Evolutionary conservation across 129 eudicot genomes (phyloP), one percentile per base, ranked within the genome.

Genomic region (Tanacetum coccineum): DNA sequence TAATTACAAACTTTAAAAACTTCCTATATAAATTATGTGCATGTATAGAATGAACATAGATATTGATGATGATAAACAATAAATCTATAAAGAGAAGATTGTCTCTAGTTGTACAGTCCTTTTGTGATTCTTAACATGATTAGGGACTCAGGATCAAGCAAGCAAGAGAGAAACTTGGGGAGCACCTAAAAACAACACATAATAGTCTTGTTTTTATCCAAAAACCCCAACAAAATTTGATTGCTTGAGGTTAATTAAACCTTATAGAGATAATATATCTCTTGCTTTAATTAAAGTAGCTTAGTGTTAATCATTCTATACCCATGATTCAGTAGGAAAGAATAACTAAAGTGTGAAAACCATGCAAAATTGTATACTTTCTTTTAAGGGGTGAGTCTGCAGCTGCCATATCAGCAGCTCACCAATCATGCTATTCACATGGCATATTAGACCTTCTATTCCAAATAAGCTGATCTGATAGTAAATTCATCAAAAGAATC

Each of bases 241-340:
- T 28, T 40, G 22, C 46, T 45, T 48, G 13, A 62, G 32, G 54
- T 64, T 70, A 70, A 69, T 51, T 70, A 71, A 21, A 21, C 54
- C 20, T 60, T 52, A 20, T 82, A 44, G 63, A 14, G 58, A 66
- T 51, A 46, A 60, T 62, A 57, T 66, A 64, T 52, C n/a, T 44
- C 39, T 8, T 49, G 69, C 53, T 46, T 72, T 71, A 71, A 75
- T 74, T 74, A 50, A 72, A 72, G 81, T 63, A 57, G 70, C 67
- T 64, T 67, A 69, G 36, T 71, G 18, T 25, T 72, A 82, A 82
- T 82, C 81, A 82, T 82, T 63, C 6, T 76, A 79, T 70, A 76
- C 77, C 84, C 71, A 64, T 63, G 54, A 61, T 67, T 59, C 72
- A 70, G 51, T 68, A 65, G 12, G 56, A 66, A 64, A 54, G 70